Evolutionary conservation across 192 early-diverging fungal species (phyloP), one percentile per base, ranked within the genome.

Genomic region (Entomortierella chlamydospora): DNA sequence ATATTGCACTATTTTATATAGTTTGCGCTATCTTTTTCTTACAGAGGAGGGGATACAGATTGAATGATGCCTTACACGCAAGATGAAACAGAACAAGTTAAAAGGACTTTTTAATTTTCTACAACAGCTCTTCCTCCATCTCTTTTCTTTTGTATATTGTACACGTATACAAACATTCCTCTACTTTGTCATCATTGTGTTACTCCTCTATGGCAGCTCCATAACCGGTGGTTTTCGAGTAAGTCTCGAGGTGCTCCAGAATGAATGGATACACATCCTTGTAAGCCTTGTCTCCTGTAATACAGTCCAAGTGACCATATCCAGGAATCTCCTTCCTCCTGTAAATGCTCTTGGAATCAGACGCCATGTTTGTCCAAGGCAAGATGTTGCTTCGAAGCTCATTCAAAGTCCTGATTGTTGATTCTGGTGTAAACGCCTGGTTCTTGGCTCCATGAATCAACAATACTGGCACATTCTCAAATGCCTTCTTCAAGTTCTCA

Each of bases 371-470:
- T 5, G 74, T 78, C 53, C 20, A 31, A 0, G 74, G 74, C 67
- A 78, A 70, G 2, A 25, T 63, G 23, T 25, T 63, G 28, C 70
- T 34, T 20, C 74, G 22, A 51, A 78, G 50, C 56, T 69, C 23
- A 55, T 78, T 67, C 2, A 78, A 56, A 6, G 67, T 70, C 61
- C 64, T 78, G 23, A 78, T 26, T 0, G 74, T 78, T 11, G 67
- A 53, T 33, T 78, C 74, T 22, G 67, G 61, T 2, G 64, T 51
- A n/a, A 78, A 83, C 39, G 81, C 77, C 23, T 66, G 71, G 42
- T 72, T 83, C 72, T 83, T 83, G 33, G 68, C 63, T 23, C 82
- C 82, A 57, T 81, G 78, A 49, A 83, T 79, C 31, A 80, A 57
- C 28, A 70, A 25, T 29, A 83, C 72, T 11, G 82, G 82, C 13